These are phyloP conservation scores for Tetrapisispora phaffii DNA, from an alignment of 805 yeast species.

Conservation along the genomic window DNA sequence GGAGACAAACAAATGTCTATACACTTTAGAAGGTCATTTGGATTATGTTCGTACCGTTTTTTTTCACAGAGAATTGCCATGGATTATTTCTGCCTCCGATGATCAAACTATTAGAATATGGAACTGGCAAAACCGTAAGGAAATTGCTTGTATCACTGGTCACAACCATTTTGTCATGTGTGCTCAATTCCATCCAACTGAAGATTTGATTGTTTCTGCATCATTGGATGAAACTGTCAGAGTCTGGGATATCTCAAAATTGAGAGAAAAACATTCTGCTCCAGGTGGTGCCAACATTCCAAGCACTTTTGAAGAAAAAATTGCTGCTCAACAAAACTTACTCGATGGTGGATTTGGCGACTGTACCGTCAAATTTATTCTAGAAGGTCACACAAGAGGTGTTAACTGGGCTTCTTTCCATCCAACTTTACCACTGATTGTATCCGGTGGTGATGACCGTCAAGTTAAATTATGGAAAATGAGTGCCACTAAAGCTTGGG, in stretches of 20 bases:
- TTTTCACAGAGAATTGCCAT: conserved; percentile 92
- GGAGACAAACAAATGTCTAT: conserved; percentile 80
- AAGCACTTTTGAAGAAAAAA: conserved; percentile 35
- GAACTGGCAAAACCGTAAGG: conserved; percentile 99
- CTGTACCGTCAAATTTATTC: conserved; percentile 87
- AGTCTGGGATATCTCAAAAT: conserved; percentile 95
- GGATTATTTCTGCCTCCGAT: conserved; percentile 93
- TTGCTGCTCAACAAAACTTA: conserved; percentile 48
- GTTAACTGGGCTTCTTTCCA: conserved; percentile 98
- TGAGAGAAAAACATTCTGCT: conserved; percentile 91
- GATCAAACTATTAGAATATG: conserved; percentile 98
- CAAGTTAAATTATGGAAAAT: conserved; percentile 93
- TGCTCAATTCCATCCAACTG: conserved; percentile 93
- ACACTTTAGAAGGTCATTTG: conserved; percentile 85
- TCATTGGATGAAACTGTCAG: conserved; percentile 97
- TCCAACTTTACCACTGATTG: conserved; percentile 89
- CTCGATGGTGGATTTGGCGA: conserved; percentile 94
- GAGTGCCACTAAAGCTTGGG: conserved; percentile 98
- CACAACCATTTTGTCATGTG: conserved; percentile 98
- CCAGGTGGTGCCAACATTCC: conserved; percentile 34
- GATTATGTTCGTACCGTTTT: conserved; percentile 91
- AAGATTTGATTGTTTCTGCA: conserved; percentile 89
- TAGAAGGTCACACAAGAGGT: conserved; percentile 97
- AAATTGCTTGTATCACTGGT: conserved; percentile 93
- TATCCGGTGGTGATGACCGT: conserved; percentile 93